These are phyloP conservation scores for Parsonsia alboflavescens DNA, from an alignment of 257 asterid genomes.

Conservation along the genomic window DNA sequence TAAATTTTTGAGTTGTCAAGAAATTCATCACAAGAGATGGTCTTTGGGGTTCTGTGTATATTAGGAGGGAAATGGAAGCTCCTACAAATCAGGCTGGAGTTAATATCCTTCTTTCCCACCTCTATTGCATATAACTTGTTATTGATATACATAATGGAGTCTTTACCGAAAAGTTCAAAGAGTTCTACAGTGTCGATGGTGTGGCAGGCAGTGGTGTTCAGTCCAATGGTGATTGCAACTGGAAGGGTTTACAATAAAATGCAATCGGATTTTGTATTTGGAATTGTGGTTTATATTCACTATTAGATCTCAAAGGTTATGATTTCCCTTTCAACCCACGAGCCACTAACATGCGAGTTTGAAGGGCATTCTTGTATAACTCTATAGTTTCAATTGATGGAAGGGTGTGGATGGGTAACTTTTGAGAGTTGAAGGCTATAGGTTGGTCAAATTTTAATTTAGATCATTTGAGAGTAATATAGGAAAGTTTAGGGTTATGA, in stretches of 20 bases:
- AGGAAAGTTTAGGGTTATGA: no score
- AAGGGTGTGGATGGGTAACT: no score
- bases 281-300: constrained; percentile 19
- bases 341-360: no score
- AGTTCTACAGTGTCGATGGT: constrained; percentile 28
- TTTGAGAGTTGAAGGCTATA: no score
- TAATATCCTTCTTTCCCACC: constrained; percentile 27
- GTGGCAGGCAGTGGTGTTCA: constrained; percentile 28
- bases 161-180: constrained; percentile 28
- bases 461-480: no score
- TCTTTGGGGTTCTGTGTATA: constrained; percentile 20
- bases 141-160: constrained; percentile 28
- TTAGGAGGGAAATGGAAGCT: constrained; percentile 14
- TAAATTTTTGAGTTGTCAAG: no score
- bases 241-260: constrained; percentile 18
- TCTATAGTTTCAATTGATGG: no score
- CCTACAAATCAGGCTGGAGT: constrained; percentile 24
- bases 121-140: constrained; percentile 23
- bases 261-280: constrained; percentile 24
- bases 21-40: constrained; percentile 27
- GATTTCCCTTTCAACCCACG: no score
- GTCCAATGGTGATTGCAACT: constrained; percentile 29
- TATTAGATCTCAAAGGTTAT: no score
- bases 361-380: no score
- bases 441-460: no score